Evolutionary conservation across 805 yeast genomes (phyloP), one percentile per base, ranked within the genome.

Genomic region (Wickerhamomyces silvicola): DNA sequence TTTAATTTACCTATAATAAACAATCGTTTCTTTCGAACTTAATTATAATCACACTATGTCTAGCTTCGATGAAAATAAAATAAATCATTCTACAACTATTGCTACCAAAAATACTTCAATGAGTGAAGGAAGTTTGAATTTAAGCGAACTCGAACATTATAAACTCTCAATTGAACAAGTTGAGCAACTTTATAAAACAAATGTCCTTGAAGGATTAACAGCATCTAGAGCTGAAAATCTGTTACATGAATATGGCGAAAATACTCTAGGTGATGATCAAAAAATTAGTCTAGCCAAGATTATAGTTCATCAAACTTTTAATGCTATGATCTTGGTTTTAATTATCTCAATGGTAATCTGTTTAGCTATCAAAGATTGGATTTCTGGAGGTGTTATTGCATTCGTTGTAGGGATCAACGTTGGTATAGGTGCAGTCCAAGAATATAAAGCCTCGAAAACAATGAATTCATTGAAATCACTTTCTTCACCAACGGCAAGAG

Each of bases 301-400:
- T 34, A 39, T 81, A 18, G 59, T 79, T 24, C 80, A 78, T 41
- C 92, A 81, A 45, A 62, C 76, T 2, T 76, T 76, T 54, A 81
- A 81, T 50, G 90, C 92, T 28, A 81, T 81, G 92, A 76, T 81
- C 30, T 56, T 81, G 41, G 90, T 81, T 7, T 63, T 81, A 42
- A 57, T 81, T 32, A 78, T 79, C 22, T 74, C 85, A 12, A 72
- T 78, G 81, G 54, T 75, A 14, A 78, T 81, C 31, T 78, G 88
- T 5, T 66, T 81, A 30, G 87, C 81, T 14, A 78, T 82, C 42
- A 64, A 66, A 36, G 90, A 82, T 53, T 81, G 84, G 81, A 82
- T 81, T 42, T 76, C 85, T 7, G 92, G 87, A 30, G 92, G 90
- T 33, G 90, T 82, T 21, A 78, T 81, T 50, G 76, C 73, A 2